Percentiles rank a stretch among this genome's conserved stretches.
Evolutionary conservation across 768 basidiomycete species (phyloP).

Genomic region (Xerocomus spinulosus): DNA sequence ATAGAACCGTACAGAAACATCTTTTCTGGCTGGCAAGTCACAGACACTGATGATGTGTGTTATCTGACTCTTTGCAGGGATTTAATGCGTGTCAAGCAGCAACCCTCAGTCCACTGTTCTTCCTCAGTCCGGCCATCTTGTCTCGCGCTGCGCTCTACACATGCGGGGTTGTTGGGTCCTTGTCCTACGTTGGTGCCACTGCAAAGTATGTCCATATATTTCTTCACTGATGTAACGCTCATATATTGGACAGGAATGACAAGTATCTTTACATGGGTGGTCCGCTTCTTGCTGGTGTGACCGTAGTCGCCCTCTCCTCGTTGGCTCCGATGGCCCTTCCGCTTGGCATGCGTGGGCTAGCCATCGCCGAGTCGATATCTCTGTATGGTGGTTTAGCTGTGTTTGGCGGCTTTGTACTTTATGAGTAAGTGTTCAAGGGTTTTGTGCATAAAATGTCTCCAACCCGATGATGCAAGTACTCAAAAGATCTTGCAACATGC

Average conservation of each 20-base stretch:
- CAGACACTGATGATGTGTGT: not conserved
- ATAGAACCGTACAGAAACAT: constrained; percentile 73
- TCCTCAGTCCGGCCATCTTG: constrained; percentile 79
- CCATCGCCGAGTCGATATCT: constrained; percentile 70
- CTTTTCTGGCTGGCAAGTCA: constrained; percentile 69
- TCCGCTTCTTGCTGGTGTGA: constrained; percentile 83
- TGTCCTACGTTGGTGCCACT: constrained; percentile 86
- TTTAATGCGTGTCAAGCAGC: constrained; percentile 87
- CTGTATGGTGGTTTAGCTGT: constrained; percentile 88
- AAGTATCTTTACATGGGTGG: constrained; percentile 84
- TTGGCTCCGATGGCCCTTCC: constrained; percentile 89
- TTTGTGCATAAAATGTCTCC: not conserved
- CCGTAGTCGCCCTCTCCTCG: constrained; percentile 82
- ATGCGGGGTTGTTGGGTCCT: constrained; percentile 76
- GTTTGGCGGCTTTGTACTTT: constrained; percentile 82
- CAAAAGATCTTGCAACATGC: constrained; percentile 82
- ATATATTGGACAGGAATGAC: constrained; percentile 49
- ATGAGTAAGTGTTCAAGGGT: constrained; percentile 53
- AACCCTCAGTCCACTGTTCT: constrained; percentile 84
- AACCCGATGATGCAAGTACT: constrained; percentile 39
- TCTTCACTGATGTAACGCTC: not conserved
- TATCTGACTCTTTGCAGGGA: constrained; percentile 39
- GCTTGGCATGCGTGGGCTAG: constrained; percentile 71
- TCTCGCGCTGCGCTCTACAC: constrained; percentile 88
- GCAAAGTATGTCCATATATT: constrained; percentile 49